Percentiles rank a stretch among this genome's conserved stretches.
phyloP scores from a whole-genome alignment of 1,284 basidiomycete species.

The Sporisorium iseilematis-ciliati region DNA sequence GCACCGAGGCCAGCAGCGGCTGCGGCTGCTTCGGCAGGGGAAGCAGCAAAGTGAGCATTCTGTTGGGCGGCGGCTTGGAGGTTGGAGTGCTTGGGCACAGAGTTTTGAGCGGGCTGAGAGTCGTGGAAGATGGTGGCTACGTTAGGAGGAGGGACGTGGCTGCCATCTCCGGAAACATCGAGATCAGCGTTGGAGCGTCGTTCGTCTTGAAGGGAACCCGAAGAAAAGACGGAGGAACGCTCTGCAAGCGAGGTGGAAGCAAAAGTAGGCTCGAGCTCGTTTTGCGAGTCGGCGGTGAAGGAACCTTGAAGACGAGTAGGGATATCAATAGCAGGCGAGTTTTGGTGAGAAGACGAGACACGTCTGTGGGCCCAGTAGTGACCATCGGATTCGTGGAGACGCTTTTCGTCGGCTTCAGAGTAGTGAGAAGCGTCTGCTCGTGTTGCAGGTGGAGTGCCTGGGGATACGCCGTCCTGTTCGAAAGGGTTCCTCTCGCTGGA shows the following conservation, averaged over 20 bases:
- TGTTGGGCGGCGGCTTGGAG: slow-evolving; percentile 18
- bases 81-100: slow-evolving; percentile 28
- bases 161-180: slow-evolving; percentile 49
- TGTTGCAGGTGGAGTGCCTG: slow-evolving; percentile 45
- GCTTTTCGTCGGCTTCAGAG: slow-evolving; percentile 59
- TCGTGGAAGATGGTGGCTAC: slow-evolving; percentile 47
- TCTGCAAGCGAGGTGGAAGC: slow-evolving; percentile 42
- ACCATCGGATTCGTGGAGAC: slow-evolving; percentile 54
- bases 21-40: slow-evolving; percentile 59
- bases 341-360: slow-evolving; percentile 39
- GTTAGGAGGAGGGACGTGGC: slow-evolving; percentile 46
- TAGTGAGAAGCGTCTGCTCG: slow-evolving; percentile 54
- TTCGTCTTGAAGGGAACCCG: slow-evolving; percentile 36
- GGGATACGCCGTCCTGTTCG: slow-evolving; percentile 25
- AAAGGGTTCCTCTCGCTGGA: slow-evolving; percentile 43
- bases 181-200: slow-evolving; percentile 48
- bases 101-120: slow-evolving; percentile 7
- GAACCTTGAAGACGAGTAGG: slow-evolving; percentile 38
- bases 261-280: slow-evolving; percentile 44
- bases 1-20: slow-evolving; percentile 57
- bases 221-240: slow-evolving; percentile 38
- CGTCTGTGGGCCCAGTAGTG: slow-evolving; percentile 57
- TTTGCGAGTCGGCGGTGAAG: slow-evolving; percentile 38
- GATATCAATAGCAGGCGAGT: slow-evolving; percentile 37
- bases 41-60: slow-evolving; percentile 47